Evolutionary conservation across 805 yeast species (phyloP).

Genomic region (Pichia occidentalis): DNA sequence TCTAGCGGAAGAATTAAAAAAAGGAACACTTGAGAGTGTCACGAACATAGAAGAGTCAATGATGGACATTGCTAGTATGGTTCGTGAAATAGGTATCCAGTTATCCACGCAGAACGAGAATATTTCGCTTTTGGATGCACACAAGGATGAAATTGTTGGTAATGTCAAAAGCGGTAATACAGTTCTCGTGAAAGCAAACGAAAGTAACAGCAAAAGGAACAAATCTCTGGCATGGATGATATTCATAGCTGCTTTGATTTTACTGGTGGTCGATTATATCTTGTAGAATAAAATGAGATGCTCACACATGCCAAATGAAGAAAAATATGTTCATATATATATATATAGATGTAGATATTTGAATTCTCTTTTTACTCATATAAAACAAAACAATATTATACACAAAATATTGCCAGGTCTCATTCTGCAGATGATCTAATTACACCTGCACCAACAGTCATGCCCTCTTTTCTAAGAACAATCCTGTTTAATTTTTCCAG

Average conservation of each 20-base stretch:
- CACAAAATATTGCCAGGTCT: not conserved
- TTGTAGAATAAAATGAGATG: conserved; percentile 14
- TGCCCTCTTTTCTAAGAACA: conserved; percentile 63
- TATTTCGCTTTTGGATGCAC: conserved; percentile 55
- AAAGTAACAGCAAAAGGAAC: conserved; percentile 55
- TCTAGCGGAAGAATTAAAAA: conserved; percentile 43
- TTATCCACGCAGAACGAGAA: conserved; percentile 65
- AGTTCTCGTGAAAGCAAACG: conserved; percentile 61
- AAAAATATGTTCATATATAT: not conserved
- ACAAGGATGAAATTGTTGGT: conserved; percentile 57
- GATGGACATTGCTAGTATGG: conserved; percentile 67
- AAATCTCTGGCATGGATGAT: conserved; percentile 50
- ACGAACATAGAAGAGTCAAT: conserved; percentile 55
- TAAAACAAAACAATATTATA: too few species aligned
- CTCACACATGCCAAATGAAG: not conserved
- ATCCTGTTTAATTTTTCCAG: conserved; percentile 47
- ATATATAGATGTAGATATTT: not conserved
- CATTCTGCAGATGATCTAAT: conserved; percentile 16
- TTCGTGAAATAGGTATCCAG: conserved; percentile 68
- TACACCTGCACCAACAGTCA: conserved; percentile 51
- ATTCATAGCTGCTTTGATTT: conserved; percentile 46
- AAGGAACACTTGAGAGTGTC: conserved; percentile 55
- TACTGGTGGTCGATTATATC: conserved; percentile 50
- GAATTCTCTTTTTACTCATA: too few species aligned
- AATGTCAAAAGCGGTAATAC: conserved; percentile 69